These are phyloP conservation scores for Jimgerdemannia lactiflua DNA, from an alignment of 192 early-diverging fungal genomes.

Conservation along the genomic window DNA sequence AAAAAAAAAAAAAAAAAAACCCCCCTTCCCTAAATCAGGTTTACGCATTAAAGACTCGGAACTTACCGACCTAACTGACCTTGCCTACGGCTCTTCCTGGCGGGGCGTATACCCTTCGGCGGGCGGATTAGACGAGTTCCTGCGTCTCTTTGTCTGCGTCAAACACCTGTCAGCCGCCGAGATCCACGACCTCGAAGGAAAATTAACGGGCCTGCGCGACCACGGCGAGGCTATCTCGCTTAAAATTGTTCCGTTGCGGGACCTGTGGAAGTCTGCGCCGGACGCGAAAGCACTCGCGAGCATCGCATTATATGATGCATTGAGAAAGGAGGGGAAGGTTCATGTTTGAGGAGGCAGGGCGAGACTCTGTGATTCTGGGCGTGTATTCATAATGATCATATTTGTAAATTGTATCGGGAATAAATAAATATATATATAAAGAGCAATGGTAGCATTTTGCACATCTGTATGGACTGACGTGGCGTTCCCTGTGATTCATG, in stretches of 20 bases:
- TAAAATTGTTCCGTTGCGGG: slow-evolving; percentile 57
- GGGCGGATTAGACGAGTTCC: slow-evolving; percentile 73
- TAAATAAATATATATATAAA: too few relatives aligned
- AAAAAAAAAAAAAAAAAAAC: too few relatives aligned
- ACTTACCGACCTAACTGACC: slow-evolving; percentile 63
- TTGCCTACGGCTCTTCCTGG: slow-evolving; percentile 43
- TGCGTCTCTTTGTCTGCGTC: slow-evolving; percentile 67
- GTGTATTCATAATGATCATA: too few relatives aligned
- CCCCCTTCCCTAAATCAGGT: slow-evolving; percentile 2
- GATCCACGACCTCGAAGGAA: slow-evolving; percentile 57
- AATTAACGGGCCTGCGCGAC: slow-evolving; percentile 63
- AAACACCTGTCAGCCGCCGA: slow-evolving; percentile 51
- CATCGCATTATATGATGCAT: slow-evolving; percentile 54
- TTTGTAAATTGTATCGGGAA: too few relatives aligned
- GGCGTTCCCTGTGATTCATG: too few relatives aligned
- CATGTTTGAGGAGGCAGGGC: background rate
- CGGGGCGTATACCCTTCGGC: slow-evolving; percentile 67
- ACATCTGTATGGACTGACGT: too few relatives aligned
- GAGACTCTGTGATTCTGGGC: too few relatives aligned
- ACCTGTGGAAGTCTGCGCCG: slow-evolving; percentile 60
- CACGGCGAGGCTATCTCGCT: slow-evolving; percentile 79
- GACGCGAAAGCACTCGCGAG: slow-evolving; percentile 75
- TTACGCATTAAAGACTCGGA: slow-evolving; percentile 55
- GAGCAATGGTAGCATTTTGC: too few relatives aligned
- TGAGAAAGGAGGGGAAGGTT: slow-evolving; percentile 38